Evolutionary conservation across 169 alveolate species (phyloP), one percentile per base, ranked within the genome.

Genomic region (Plasmodium coatneyi): DNA sequence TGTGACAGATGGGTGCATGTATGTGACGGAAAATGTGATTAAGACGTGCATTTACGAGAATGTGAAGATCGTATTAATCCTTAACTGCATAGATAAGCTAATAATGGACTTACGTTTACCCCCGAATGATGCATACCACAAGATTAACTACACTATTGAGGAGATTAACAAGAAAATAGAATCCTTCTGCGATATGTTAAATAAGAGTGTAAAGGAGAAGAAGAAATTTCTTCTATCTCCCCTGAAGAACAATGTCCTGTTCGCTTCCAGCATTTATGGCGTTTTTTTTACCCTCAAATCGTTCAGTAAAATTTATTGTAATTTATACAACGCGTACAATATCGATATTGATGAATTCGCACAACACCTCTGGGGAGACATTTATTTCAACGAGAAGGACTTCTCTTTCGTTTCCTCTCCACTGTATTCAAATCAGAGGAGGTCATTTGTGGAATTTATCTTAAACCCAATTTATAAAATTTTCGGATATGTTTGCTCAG

Each of bases 41-140:
- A 95, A 96, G 90, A 93, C 93, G 39, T 98, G 98, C 36, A 56
- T 98, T 16, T 96, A 97, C 66, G 98, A 97, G 66, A 95, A 95
- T 60, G 83, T 83, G 28, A 83, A 84, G 39, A 89, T 97, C 41
- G 94, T 98, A 22, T 92, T 99, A 76, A 97, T 99, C 25, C 70
- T 99, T 70, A 99, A 98, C 94, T 98, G 99, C 89, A 83, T 99
- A 22, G 99, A 99, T 91, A 97, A 99, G 83, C 96, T 99, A 82
- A 97, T 98, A 10, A 92, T 99, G 82, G 99, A 99, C 97, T 95
- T 98, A 39, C 97, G 98, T 87, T 83, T 99, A 32, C 99, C 99
- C 28, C 99, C 99, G n/a, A 96, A 97, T 70, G 99, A 99, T 95
- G 99, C 99, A n/a, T 99, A 99, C 95, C 98, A 97, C 83, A 99